Evolutionary conservation across 768 basidiomycete genomes (phyloP).

Genomic region (Pleurotus djamor): DNA sequence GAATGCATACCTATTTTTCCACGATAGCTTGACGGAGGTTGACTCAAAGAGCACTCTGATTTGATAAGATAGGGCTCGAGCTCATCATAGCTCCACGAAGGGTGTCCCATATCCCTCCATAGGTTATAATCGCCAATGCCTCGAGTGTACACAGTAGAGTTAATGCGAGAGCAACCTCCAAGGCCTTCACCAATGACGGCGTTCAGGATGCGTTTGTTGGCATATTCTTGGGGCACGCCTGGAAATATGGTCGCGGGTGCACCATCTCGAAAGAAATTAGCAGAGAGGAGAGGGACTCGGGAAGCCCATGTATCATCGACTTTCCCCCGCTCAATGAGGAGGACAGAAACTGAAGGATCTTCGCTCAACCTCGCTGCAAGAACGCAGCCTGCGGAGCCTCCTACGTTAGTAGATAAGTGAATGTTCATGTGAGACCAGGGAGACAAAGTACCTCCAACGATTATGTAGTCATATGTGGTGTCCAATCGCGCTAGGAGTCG

Average conservation of each 20-base stretch:
- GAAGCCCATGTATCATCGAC: neutral
- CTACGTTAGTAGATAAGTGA: too few species aligned
- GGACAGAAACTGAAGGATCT: conserved; percentile 7
- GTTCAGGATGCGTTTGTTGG: neutral
- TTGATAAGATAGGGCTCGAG: neutral
- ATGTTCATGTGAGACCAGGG: too few species aligned
- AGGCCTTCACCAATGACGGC: neutral
- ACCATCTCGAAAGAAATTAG: neutral
- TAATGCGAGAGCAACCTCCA: neutral
- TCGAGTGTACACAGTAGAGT: neutral
- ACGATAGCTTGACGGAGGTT: neutral
- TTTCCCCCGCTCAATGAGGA: conserved; percentile 9
- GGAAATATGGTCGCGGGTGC: neutral
- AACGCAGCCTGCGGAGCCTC: conserved; percentile 10
- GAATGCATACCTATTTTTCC: neutral
- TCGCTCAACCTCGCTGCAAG: conserved; percentile 12
- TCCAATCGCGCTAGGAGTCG: too few species aligned
- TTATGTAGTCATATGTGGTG: too few species aligned
- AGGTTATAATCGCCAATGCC: neutral
- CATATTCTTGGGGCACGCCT: neutral
- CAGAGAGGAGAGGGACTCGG: neutral
- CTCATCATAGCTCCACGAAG: neutral
- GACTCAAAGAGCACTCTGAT: neutral
- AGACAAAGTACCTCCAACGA: too few species aligned
- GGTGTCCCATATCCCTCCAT: neutral